Evolutionary conservation across 2,329 filamentous ascomycete species (phyloP).

Genomic region (Pseudofabraea citricarpa): DNA sequence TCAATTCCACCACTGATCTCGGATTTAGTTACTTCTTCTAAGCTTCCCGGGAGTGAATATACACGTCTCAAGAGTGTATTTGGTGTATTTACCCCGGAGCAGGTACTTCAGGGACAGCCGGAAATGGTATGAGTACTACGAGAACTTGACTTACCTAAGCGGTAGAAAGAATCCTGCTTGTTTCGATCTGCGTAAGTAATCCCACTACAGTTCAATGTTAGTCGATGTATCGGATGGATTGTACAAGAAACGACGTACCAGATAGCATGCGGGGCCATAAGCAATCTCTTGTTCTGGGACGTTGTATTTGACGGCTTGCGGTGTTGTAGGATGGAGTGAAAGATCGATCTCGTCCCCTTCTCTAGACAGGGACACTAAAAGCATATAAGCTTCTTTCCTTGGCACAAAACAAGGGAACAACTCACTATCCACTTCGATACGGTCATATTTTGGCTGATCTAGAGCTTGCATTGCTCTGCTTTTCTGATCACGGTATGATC

Average conservation of each 20-base stretch:
- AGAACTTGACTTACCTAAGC: too few relatives aligned
- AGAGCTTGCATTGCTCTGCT: conserved; percentile 17
- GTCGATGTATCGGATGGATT: neutral
- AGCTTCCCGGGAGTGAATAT: too few relatives aligned
- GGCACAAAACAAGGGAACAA: too few relatives aligned
- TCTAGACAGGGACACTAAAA: conserved; percentile 39
- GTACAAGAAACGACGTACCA: conserved; percentile 47
- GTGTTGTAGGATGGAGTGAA: conserved; percentile 34
- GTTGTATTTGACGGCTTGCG: conserved; percentile 47
- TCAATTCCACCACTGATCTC: conserved; percentile 61
- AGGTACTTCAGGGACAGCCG: too few relatives aligned
- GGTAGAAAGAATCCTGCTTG: conserved; percentile 51
- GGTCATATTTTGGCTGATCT: conserved; percentile 32
- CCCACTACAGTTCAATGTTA: conserved; percentile 13
- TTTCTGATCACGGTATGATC: conserved; percentile 44
- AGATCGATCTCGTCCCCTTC: conserved; percentile 37
- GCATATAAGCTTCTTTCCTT: too few relatives aligned
- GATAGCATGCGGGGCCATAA: conserved; percentile 59
- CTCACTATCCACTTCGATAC: conserved; percentile 31
- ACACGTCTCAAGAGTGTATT: too few relatives aligned
- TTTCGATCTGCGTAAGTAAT: conserved; percentile 10
- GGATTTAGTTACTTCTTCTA: too few relatives aligned
- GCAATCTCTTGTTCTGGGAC: conserved; percentile 64
- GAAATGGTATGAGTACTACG: too few relatives aligned
- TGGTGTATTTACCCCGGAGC: too few relatives aligned